Conservation (phyloP, 768 basidiomycete species). For the Vararia minispora region DNA sequence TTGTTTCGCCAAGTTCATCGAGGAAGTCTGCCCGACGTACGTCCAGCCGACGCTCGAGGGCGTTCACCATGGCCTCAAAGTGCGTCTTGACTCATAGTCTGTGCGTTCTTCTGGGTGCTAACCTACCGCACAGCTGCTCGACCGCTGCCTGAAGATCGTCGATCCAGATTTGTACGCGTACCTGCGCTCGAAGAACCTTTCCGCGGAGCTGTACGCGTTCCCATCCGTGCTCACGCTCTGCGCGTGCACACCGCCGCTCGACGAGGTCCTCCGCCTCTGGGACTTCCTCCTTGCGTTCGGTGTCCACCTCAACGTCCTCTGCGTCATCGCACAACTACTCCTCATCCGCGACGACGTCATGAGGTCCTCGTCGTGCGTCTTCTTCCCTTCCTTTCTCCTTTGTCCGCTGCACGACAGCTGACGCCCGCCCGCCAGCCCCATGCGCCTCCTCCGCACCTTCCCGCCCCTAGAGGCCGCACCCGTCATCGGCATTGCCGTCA, state of each 20-base stretch:
- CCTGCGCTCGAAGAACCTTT: constrained; percentile 81
- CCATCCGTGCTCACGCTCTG: constrained; percentile 96
- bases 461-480: constrained; percentile 82
- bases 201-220: constrained; percentile 95
- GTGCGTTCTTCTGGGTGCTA: background rate
- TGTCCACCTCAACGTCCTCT: constrained; percentile 91
- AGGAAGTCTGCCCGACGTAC: constrained; percentile 90
- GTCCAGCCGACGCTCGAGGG: constrained; percentile 94
- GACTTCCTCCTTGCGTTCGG: constrained; percentile 97
- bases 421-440: constrained; percentile 47
- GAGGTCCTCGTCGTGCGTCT: constrained; percentile 65
- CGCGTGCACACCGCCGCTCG: constrained; percentile 92
- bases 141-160: constrained; percentile 84
- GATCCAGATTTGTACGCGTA: constrained; percentile 78
- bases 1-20: constrained; percentile 94
- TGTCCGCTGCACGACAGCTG: background rate
- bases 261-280: constrained; percentile 92
- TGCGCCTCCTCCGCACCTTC: constrained; percentile 89
- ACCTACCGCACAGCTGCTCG: constrained; percentile 82
- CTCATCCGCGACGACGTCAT: constrained; percentile 89
- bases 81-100: constrained; percentile 23
- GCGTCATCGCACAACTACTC: constrained; percentile 90
- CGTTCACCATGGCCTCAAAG: constrained; percentile 90
- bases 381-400: constrained; percentile 1
- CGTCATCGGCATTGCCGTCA: constrained; percentile 88